Base-by-base conservation (phyloP, 306 rosid species). In the Benincasa hispida region DNA sequence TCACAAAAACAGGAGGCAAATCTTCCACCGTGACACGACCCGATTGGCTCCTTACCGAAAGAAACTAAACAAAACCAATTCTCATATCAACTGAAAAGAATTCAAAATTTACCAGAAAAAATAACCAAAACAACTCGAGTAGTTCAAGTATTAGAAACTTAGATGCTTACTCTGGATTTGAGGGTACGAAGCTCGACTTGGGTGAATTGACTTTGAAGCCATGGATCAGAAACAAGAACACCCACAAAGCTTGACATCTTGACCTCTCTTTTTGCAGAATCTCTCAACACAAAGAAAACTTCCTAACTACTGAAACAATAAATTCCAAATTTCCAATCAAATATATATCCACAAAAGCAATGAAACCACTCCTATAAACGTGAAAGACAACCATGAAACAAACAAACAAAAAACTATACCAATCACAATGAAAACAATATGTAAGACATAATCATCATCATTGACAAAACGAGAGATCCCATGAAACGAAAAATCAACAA, bases 171-270 rank as follows among this genome's bases (percentile, higher is more conserved):
- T 78, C 84, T 95, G 55, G 98, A 87, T 88, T 95, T 95, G 83
- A 95, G 93, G 67, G 96, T 86, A 27, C 99, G 90, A 75, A 95
- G 97, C 84, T 92, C 99, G 77, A 95, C 99, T 92, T 95, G 99
- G 55, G 99, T 95, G 92, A 95, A 95, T 83, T 92, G 98, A 87
- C 92, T 87, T 83, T 95, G 99, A 54, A 95, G 97, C 93, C 85
- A 82, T 82, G 89, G 84, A 86, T 95, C 99, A 83, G 96, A 89
- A 86, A 95, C 96, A 77, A 95, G 57, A 74, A 95, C 99, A 28
- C 99, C 99, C 76, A 84, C 97, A 77, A 87, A 95, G 81, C 96
- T 48, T 76, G 99, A 95, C 99, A 95, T 92, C 74, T 81, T 89
- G 72, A 67, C 79, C 76, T 80, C 54, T 73, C 72, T 84, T 73